Evolutionary conservation across 805 yeast genomes (phyloP).

Genomic region (Hanseniaspora lindneri): DNA sequence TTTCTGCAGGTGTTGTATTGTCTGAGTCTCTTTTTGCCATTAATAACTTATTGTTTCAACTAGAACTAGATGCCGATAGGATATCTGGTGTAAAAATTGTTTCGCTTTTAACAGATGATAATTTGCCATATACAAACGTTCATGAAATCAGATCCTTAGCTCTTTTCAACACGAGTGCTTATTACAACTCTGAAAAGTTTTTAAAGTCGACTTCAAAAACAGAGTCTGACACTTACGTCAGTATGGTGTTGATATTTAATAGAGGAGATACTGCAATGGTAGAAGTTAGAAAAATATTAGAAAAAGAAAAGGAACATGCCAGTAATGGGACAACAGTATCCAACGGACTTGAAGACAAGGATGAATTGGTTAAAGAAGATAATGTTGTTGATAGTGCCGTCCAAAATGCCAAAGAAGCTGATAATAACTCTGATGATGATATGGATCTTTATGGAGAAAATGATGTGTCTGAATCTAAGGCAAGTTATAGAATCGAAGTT

Average conservation of each 20-base stretch:
- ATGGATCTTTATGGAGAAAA: constrained; percentile 23
- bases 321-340: constrained; percentile 22
- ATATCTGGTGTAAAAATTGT: background rate
- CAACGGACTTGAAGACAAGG: too few species aligned
- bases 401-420: constrained; percentile 28
- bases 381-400: too few species aligned
- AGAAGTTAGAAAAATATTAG: constrained; percentile 6
- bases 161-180: constrained; percentile 1
- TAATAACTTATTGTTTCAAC: constrained; percentile 19
- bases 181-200: constrained; percentile 8
- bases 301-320: constrained; percentile 21
- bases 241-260: constrained; percentile 5
- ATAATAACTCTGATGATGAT: constrained; percentile 27
- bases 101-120: background rate
- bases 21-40: constrained; percentile 43
- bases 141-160: background rate
- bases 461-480: constrained; percentile 16
- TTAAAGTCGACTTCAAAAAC: background rate
- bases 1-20: constrained; percentile 38
- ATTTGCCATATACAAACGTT: constrained; percentile 1
- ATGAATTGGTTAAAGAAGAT: too few species aligned
- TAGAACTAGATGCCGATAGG: constrained; percentile 1
- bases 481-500: constrained; percentile 1
- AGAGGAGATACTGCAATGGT: constrained; percentile 16
- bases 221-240: background rate